These are phyloP conservation scores for Paxillus involutus DNA, from an alignment of 768 basidiomycete genomes.

Conservation along the genomic window DNA sequence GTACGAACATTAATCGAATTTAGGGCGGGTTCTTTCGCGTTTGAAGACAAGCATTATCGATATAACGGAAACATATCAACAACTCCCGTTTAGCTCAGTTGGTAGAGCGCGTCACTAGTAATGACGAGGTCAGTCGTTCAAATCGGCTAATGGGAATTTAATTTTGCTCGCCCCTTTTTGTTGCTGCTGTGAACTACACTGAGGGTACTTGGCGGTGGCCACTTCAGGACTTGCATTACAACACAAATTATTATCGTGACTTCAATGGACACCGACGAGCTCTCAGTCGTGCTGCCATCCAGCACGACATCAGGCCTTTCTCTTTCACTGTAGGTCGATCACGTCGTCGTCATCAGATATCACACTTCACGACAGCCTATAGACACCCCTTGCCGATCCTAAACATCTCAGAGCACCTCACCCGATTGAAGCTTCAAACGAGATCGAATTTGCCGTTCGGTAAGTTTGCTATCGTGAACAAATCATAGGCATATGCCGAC, in stretches of 20 bases:
- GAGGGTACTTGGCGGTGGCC: not conserved
- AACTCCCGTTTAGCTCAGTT: slow-evolving; percentile 45
- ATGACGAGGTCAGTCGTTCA: slow-evolving; percentile 44
- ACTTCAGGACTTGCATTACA: not conserved
- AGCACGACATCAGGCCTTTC: slow-evolving; percentile 73
- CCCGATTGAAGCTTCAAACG: slow-evolving; percentile 76
- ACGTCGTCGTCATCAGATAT: not conserved
- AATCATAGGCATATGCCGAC: not conserved
- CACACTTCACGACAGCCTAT: slow-evolving; percentile 20
- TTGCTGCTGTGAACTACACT: not conserved
- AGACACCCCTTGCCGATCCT: slow-evolving; percentile 97
- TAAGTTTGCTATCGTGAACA: slow-evolving; percentile 30
- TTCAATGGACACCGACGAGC: slow-evolving; percentile 79
- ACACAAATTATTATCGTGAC: slow-evolving; percentile 33
- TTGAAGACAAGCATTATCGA: not conserved
- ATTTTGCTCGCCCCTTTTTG: slow-evolving; percentile 8
- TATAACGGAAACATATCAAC: no score
- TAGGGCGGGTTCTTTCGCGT: slow-evolving; percentile 34
- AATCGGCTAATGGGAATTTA: slow-evolving; percentile 40
- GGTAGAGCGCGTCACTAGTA: slow-evolving; percentile 53
- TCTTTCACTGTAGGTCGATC: slow-evolving; percentile 61
- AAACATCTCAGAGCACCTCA: slow-evolving; percentile 95
- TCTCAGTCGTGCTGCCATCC: slow-evolving; percentile 71
- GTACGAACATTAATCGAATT: slow-evolving; percentile 1
- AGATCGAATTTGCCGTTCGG: slow-evolving; percentile 63